Evolutionary conservation across 768 basidiomycete genomes (phyloP).

Genomic region (Lentinula aciculospora): DNA sequence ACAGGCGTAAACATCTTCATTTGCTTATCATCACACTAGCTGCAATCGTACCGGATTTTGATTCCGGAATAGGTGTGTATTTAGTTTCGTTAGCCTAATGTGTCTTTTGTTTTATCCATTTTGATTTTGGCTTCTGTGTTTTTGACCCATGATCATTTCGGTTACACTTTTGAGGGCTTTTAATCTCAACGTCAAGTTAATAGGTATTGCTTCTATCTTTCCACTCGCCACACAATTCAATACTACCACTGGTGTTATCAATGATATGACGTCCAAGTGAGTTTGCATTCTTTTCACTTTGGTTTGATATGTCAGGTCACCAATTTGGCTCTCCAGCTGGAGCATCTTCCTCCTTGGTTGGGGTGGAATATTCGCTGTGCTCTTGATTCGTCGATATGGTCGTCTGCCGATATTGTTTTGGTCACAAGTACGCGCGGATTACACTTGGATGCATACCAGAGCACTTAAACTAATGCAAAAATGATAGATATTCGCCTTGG

Average conservation of each 20-base stretch:
- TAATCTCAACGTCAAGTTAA: not conserved
- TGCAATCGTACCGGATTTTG: conserved; percentile 63
- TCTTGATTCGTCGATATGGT: conserved; percentile 57
- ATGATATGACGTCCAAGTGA: conserved; percentile 55
- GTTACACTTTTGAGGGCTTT: not conserved
- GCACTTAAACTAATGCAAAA: too few relatives aligned
- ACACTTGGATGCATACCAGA: not conserved
- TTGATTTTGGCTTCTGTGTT: not conserved
- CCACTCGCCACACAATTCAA: conserved; percentile 49
- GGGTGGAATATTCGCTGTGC: conserved; percentile 59
- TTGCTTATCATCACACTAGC: conserved; percentile 59
- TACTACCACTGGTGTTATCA: conserved; percentile 52
- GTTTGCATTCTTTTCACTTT: conserved; percentile 9
- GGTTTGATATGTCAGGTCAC: not conserved
- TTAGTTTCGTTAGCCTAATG: too few relatives aligned
- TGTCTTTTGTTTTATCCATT: not conserved
- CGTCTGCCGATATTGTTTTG: conserved; percentile 67
- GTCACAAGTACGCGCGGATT: conserved; percentile 46
- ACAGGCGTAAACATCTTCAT: conserved; percentile 46
- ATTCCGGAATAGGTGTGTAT: conserved; percentile 56
- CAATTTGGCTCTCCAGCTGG: conserved; percentile 36
- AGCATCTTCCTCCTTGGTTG: conserved; percentile 59
- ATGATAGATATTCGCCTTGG: conserved; percentile 41
- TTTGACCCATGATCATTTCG: not conserved
- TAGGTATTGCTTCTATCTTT: conserved; percentile 60